These are phyloP conservation scores for Fusarium sp. DNA, from an alignment of 2,329 filamentous ascomycete genomes.

Conservation along the genomic window DNA sequence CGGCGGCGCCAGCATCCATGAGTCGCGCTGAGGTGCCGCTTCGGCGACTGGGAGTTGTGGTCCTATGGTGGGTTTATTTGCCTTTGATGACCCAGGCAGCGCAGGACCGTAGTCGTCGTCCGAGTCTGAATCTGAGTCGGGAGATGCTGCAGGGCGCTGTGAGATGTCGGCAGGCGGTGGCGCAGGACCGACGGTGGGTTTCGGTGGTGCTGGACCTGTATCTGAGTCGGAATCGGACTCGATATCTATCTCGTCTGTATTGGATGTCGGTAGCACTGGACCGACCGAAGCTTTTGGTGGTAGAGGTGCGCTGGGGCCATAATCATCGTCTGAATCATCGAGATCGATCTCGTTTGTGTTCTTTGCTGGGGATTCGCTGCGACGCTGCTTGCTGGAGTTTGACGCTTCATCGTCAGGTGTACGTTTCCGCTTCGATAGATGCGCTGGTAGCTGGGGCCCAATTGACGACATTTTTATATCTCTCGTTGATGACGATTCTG, in stretches of 20 bases:
- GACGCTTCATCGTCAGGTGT: constrained; percentile 53
- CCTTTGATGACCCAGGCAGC: constrained; percentile 62
- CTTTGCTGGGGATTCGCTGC: constrained; percentile 47
- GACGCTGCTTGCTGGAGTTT: constrained; percentile 60
- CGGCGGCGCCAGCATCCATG: constrained; percentile 85
- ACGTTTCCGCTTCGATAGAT: constrained; percentile 74
- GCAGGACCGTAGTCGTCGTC: constrained; percentile 72
- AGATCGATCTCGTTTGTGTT: constrained; percentile 65
- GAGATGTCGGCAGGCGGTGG: constrained; percentile 50
- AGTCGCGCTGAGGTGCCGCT: constrained; percentile 75
- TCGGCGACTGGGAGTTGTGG: constrained; percentile 53
- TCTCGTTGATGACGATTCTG: not conserved
- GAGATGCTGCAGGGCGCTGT: constrained; percentile 43
- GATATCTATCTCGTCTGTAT: constrained; percentile 59
- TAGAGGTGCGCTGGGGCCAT: constrained; percentile 54
- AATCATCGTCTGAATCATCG: constrained; percentile 58
- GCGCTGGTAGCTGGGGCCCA: constrained; percentile 77
- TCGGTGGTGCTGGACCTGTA: constrained; percentile 55
- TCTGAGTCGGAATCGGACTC: constrained; percentile 55
- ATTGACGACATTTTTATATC: constrained; percentile 70
- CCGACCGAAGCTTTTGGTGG: constrained; percentile 37
- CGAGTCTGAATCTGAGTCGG: constrained; percentile 58
- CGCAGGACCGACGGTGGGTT: constrained; percentile 50
- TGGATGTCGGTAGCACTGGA: constrained; percentile 46
- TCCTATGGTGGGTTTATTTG: constrained; percentile 61